Conservation (phyloP, 169 alveolate genomes). For the Babesia bovis region DNA sequence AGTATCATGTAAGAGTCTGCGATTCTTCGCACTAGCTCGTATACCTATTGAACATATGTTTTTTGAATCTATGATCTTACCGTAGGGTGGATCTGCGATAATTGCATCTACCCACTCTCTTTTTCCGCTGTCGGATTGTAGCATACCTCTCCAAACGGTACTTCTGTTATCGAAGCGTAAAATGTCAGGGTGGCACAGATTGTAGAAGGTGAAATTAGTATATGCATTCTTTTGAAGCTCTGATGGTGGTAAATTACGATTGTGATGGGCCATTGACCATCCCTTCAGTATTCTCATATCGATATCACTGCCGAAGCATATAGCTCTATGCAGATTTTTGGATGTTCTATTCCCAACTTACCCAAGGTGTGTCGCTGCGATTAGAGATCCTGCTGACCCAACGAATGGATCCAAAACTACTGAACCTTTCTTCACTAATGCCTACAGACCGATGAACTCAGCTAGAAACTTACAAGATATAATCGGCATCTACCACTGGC, state of each 20-base stretch:
- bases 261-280: slow-evolving; percentile 78
- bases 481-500: too few relatives aligned
- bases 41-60: slow-evolving; percentile 17
- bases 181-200: slow-evolving; percentile 67
- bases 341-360: not conserved
- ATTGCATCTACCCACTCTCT: slow-evolving; percentile 90
- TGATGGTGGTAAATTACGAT: slow-evolving; percentile 69
- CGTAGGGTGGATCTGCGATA: slow-evolving; percentile 98
- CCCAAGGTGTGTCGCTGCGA: slow-evolving; percentile 85
- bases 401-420: slow-evolving; percentile 93
- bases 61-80: slow-evolving; percentile 47
- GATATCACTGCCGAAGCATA: slow-evolving; percentile 93
- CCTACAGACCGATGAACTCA: slow-evolving; percentile 11
- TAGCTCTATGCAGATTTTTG: slow-evolving; percentile 70
- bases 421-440: slow-evolving; percentile 54
- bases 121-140: not conserved
- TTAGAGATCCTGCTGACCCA: slow-evolving; percentile 95
- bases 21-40: slow-evolving; percentile 46
- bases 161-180: slow-evolving; percentile 55
- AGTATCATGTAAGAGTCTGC: slow-evolving; percentile 25
- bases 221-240: slow-evolving; percentile 41
- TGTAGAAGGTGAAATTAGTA: slow-evolving; percentile 67
- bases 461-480: too few relatives aligned
- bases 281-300: slow-evolving; percentile 91
- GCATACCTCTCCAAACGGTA: slow-evolving; percentile 26